Evolutionary conservation across 345 rosid genomes (phyloP).

Genomic region (Turritis glabra): DNA sequence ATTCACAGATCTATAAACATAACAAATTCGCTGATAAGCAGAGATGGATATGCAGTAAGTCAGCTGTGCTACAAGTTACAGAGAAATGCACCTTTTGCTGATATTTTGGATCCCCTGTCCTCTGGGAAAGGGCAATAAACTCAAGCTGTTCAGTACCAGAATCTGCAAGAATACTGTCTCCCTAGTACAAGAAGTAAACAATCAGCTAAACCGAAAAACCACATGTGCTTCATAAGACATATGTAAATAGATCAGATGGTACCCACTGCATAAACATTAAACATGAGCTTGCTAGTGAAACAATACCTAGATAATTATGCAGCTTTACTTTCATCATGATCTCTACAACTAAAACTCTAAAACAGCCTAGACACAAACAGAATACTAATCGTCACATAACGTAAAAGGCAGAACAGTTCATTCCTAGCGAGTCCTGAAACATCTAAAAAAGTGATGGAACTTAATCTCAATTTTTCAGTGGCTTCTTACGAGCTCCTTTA

Average conservation of each 20-base stretch:
- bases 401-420: not conserved
- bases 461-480: not conserved
- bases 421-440: not conserved
- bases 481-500: not conserved
- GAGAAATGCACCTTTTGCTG: slow-evolving; percentile 71
- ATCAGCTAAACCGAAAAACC: not conserved
- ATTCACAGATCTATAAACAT: not conserved
- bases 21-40: slow-evolving; percentile 4
- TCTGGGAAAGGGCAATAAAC: slow-evolving; percentile 95
- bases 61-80: not conserved
- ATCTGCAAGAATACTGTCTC: slow-evolving; percentile 94
- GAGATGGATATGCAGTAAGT: slow-evolving; percentile 7
- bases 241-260: slow-evolving; percentile 8
- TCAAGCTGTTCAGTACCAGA: slow-evolving; percentile 99
- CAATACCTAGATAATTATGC: not conserved
- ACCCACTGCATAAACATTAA: not conserved
- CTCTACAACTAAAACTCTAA: not conserved
- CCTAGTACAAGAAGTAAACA: slow-evolving; percentile 49
- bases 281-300: slow-evolving; percentile 19
- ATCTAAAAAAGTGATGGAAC: slow-evolving; percentile 9
- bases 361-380: not conserved
- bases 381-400: slow-evolving; percentile 2
- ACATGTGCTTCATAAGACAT: not conserved
- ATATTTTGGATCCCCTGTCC: slow-evolving; percentile 90
- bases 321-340: slow-evolving; percentile 7